Conservation (phyloP, 148 eudicot species). For the Camellia sinensis region DNA sequence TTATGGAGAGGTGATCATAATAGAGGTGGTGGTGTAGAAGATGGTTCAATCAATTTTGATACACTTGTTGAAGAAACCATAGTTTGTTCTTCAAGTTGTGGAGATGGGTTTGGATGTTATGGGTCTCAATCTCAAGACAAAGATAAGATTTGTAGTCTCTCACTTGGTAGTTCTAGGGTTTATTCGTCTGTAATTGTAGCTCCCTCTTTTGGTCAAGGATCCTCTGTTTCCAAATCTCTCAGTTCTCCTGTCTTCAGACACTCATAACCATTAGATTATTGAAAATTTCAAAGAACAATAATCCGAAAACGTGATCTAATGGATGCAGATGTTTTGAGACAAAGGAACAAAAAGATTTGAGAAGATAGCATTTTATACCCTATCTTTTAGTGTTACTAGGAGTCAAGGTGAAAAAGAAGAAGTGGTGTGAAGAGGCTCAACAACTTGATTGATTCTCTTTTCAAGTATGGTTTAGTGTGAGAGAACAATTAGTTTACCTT, state of each 20-base stretch:
- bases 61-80: constrained; percentile 14
- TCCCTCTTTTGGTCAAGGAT: constrained; percentile 17
- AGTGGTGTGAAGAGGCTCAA: background rate
- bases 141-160: background rate
- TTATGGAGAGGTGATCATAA: no score
- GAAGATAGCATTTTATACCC: no score
- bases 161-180: constrained; percentile 19
- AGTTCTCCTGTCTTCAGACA: no score
- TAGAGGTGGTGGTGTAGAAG: no score
- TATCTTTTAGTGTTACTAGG: background rate
- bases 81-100: constrained; percentile 10
- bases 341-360: no score
- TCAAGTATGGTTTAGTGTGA: background rate
- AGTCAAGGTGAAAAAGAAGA: background rate
- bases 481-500: background rate
- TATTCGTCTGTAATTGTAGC: constrained; percentile 27
- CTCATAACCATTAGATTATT: no score
- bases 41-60: background rate
- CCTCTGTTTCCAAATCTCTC: no score
- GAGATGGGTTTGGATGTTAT: background rate
- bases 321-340: no score
- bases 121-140: background rate
- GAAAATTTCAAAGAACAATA: no score
- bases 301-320: no score
- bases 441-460: background rate